A percentile compares a stretch with the other conserved stretches of the same genome.
These are phyloP conservation scores for Huntiella bhutanensis DNA, from an alignment of 2,329 filamentous ascomycete species.

Conservation along the genomic window DNA sequence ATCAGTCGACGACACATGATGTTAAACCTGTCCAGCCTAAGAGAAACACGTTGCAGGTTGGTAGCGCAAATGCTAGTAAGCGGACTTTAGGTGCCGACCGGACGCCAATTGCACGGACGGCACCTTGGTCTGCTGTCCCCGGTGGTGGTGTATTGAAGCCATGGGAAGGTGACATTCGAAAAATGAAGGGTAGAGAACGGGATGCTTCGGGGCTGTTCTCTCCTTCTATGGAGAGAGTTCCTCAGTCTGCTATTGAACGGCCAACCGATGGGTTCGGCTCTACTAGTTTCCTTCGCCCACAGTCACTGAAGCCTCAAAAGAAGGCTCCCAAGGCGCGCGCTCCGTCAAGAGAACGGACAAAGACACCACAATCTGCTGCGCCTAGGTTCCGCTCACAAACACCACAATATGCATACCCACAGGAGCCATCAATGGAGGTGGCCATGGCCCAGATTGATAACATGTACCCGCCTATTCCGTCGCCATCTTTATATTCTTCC, in stretches of 20 bases:
- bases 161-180: not conserved
- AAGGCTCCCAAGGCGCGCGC: not conserved
- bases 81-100: not conserved
- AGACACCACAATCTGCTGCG: not conserved
- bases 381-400: not conserved
- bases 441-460: conserved; percentile 6
- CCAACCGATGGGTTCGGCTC: not conserved
- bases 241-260: not conserved
- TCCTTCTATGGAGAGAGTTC: not conserved
- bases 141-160: not conserved
- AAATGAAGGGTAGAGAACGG: not conserved
- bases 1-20: conserved; percentile 2
- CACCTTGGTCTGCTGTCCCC: not conserved
- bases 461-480: conserved; percentile 8
- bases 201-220: not conserved
- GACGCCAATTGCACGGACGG: not conserved
- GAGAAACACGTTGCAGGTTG: not conserved
- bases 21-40: not conserved
- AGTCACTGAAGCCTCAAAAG: not conserved
- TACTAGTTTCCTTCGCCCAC: too few species aligned
- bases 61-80: not conserved
- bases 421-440: not conserved
- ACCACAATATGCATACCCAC: not conserved
- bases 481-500: conserved; percentile 8
- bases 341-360: not conserved